Conservation (phyloP, 2,329 filamentous ascomycete species). For the Dryadomyces quercus-mongolicae region DNA sequence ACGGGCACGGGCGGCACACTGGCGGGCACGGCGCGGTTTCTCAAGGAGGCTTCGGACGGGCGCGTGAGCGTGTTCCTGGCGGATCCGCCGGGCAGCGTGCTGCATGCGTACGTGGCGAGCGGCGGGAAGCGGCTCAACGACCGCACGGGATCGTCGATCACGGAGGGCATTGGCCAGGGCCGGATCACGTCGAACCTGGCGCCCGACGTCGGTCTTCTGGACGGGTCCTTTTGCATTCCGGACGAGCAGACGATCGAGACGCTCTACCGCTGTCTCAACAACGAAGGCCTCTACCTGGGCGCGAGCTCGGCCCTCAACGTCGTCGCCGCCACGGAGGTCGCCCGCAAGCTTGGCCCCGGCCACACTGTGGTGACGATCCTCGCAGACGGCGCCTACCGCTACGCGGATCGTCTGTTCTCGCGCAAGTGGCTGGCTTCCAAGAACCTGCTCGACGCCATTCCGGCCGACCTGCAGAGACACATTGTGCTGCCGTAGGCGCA, state of each 20-base stretch:
- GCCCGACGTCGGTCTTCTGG: constrained; percentile 72
- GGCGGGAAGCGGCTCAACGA: constrained; percentile 69
- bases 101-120: constrained; percentile 82
- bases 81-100: constrained; percentile 84
- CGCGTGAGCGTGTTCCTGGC: constrained; percentile 80
- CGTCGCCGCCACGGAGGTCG: constrained; percentile 86
- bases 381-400: constrained; percentile 94
- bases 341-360: constrained; percentile 76
- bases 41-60: constrained; percentile 73
- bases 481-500: constrained; percentile 81
- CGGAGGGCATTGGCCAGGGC: constrained; percentile 94
- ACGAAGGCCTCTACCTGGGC: constrained; percentile 90
- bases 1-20: constrained; percentile 89
- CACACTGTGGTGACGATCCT: constrained; percentile 88
- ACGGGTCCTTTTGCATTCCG: constrained; percentile 71
- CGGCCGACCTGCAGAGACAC: constrained; percentile 79
- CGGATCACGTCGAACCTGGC: constrained; percentile 89
- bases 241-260: constrained; percentile 96
- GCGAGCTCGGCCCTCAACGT: constrained; percentile 92
- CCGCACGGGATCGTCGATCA: constrained; percentile 76
- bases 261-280: constrained; percentile 92
- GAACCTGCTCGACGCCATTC: constrained; percentile 69
- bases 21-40: constrained; percentile 74
- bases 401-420: constrained; percentile 88
- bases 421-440: constrained; percentile 83